Percentiles rank a stretch among this genome's conserved stretches.
These are phyloP conservation scores for Dryas integrifolia DNA, from an alignment of 331 rosid species.

Conservation along the genomic window DNA sequence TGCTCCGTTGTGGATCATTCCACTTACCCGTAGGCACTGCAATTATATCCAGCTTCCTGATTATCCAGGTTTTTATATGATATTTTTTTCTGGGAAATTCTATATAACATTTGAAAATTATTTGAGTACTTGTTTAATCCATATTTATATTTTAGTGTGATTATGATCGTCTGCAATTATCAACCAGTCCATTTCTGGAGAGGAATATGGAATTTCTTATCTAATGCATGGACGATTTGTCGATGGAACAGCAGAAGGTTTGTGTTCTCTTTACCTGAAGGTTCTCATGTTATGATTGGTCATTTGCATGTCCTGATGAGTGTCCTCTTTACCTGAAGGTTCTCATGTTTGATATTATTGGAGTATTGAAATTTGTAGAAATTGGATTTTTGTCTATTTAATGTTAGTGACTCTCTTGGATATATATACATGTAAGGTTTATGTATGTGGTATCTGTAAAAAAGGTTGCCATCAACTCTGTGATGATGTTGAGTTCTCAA, in stretches of 20 bases:
- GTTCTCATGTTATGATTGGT: constrained; percentile 13
- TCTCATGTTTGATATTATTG: too few species aligned
- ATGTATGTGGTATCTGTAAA: too few species aligned
- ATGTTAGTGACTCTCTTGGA: too few species aligned
- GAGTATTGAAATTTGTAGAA: too few species aligned
- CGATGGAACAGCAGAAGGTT: constrained; percentile 92
- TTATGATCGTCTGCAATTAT: constrained; percentile 81
- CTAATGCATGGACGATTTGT: constrained; percentile 96
- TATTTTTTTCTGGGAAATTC: constrained; percentile 9
- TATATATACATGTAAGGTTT: too few species aligned
- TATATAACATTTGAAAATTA: constrained; percentile 8
- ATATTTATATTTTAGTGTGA: constrained; percentile 59
- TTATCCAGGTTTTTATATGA: constrained; percentile 63
- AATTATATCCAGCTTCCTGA: not conserved
- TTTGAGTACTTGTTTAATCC: constrained; percentile 20
- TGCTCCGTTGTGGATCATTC: not conserved
- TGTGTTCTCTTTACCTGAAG: constrained; percentile 13
- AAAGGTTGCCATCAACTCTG: too few species aligned
- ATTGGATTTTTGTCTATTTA: too few species aligned
- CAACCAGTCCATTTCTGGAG: constrained; percentile 82
- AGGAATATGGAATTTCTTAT: constrained; percentile 87
- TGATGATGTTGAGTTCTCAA: too few species aligned
- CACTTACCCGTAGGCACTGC: not conserved
- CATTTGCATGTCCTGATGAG: constrained; percentile 25
- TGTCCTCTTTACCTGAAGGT: not conserved